Evolutionary conservation across 1,139 yeast species (phyloP).

Genomic region (Candida frijolesensis): DNA sequence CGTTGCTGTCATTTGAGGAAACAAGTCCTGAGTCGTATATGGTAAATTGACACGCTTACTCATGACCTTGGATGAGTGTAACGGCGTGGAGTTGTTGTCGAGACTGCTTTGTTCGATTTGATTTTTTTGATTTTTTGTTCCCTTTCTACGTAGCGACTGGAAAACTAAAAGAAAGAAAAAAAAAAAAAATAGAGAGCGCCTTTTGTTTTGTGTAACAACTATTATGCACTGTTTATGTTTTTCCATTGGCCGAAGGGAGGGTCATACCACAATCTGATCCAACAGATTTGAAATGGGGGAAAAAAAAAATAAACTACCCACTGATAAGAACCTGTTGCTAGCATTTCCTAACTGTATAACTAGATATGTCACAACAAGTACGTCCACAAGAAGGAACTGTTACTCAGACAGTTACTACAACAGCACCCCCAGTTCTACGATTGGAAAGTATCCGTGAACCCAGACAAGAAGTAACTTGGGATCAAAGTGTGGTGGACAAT

Average conservation of each 20-base stretch:
- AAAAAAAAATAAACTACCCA: background rate
- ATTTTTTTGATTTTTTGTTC: background rate
- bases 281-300: background rate
- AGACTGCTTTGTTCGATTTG: background rate
- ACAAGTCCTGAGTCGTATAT: conserved; percentile 41
- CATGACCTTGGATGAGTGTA: conserved; percentile 17
- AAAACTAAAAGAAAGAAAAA: background rate
- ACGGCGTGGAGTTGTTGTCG: background rate
- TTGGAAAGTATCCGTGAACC: conserved; percentile 15
- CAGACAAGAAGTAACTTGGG: conserved; percentile 71
- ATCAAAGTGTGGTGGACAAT: conserved; percentile 83
- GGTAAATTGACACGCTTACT: conserved; percentile 37
- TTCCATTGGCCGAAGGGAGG: background rate
- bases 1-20: conserved; percentile 28
- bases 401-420: conserved; percentile 7
- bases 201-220: background rate
- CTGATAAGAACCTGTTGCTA: background rate
- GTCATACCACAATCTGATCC: background rate
- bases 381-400: background rate
- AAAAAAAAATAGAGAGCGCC: background rate
- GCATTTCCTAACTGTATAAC: background rate
- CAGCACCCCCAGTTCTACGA: conserved; percentile 14
- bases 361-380: conserved; percentile 2
- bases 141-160: background rate
- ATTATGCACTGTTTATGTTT: background rate